Evolutionary conservation across 2,329 filamentous ascomycete genomes (phyloP), one percentile per base, ranked within the genome.

Genomic region (Alternaria rosae): DNA sequence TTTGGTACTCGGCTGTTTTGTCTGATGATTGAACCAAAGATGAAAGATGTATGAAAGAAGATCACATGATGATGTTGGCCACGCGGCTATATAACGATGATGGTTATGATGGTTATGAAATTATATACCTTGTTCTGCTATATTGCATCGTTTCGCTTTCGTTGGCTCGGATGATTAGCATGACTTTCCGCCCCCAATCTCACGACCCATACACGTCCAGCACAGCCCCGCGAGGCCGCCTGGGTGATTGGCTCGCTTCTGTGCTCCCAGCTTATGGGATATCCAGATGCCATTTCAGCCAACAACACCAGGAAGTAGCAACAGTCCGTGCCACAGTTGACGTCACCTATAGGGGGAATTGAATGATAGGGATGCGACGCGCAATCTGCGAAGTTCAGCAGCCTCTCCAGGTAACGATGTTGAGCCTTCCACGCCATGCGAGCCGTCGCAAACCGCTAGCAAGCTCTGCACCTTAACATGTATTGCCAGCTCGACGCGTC

Each of bases 71-170:
- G n/a, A 13, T 51, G 21, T 8, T 54, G 58, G 66, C 59, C 59
- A 56, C 59, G 61, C 55, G 58, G 63, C 66, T 61, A 38, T 59
- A 61, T 59, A 43, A 67, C 48, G 56, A 52, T 38, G 51, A 42
- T 57, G 50, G 26, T 61, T 26, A 61, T 55, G 67, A 68, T n/a
- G 38, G 35, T 20, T 53, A 68, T 64, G 63, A 66, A 66, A 53
- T 59, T 32, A 45, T 38, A 58, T 20, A 20, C 51, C 35, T 42
- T 28, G 23, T 28, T 42, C 15, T 3, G 3, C 35, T 20, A 48
- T 5, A n/a, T 3, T 15, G 11, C n/a, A 13, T 21, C 15, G 26
- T 1, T 30, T n/a, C 9, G 9, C 6, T 21, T 21, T n/a, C 6
- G 10, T 48, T 20, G 44, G 28, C 8, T 4, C 32, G 6, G n/a